Evolutionary conservation across 495 filamentous ascomycete species (phyloP).

Genomic region (Lichina pygmaea): DNA sequence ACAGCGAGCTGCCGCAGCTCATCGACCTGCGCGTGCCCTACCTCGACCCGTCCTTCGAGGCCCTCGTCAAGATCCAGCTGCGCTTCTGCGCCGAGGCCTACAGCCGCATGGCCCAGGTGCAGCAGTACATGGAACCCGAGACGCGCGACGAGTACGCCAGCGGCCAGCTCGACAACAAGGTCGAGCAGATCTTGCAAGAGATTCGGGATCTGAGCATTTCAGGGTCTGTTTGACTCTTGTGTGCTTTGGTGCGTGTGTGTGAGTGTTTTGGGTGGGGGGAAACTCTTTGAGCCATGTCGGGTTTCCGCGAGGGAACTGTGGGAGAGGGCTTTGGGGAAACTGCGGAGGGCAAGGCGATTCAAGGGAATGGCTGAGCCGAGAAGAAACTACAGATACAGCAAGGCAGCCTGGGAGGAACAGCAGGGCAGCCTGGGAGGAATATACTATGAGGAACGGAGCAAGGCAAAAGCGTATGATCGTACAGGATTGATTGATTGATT

Average conservation of each 20-base stretch:
- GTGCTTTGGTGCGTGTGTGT: background rate
- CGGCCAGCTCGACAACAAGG: slow-evolving; percentile 69
- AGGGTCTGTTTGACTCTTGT: slow-evolving; percentile 26
- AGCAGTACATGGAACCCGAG: slow-evolving; percentile 93
- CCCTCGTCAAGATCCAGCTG: slow-evolving; percentile 92
- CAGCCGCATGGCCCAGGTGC: slow-evolving; percentile 89
- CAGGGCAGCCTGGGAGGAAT: too few species aligned
- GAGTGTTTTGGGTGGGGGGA: too few species aligned
- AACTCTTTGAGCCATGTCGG: too few species aligned
- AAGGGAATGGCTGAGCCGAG: too few species aligned
- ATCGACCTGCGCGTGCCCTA: slow-evolving; percentile 95
- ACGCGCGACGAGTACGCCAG: slow-evolving; percentile 89
- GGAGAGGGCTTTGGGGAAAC: too few species aligned
- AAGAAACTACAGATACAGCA: too few species aligned
- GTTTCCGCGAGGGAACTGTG: too few species aligned
- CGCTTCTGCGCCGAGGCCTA: slow-evolving; percentile 96
- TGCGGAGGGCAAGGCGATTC: too few species aligned
- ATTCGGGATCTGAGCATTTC: slow-evolving; percentile 92
- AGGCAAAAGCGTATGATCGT: too few species aligned
- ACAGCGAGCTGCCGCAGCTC: slow-evolving; percentile 77
- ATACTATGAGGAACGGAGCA: too few species aligned
- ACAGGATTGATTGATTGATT: too few species aligned
- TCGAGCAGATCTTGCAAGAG: slow-evolving; percentile 91
- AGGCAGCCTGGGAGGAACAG: too few species aligned
- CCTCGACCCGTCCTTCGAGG: slow-evolving; percentile 87